phyloP scores from a whole-genome alignment of 176 grass and related monocot genomes.

The Stipa capillata region DNA sequence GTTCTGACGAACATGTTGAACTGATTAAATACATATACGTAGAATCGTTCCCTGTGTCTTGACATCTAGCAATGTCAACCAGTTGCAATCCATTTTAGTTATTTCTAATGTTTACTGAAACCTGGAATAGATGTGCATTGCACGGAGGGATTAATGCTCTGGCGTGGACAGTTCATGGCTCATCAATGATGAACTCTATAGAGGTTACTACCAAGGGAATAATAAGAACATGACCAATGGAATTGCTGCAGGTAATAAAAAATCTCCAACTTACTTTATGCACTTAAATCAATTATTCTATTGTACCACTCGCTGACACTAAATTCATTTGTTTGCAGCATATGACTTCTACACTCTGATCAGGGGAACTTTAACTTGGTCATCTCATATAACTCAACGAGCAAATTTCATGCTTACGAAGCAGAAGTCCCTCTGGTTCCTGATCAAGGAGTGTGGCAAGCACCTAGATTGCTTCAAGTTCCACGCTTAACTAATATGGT shows the following conservation, averaged over 20 bases:
- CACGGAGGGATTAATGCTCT: slow-evolving; percentile 38
- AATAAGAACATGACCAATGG: slow-evolving; percentile 8
- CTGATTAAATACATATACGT: no score
- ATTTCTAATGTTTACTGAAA: neutral
- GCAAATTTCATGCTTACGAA: neutral
- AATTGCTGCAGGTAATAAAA: slow-evolving; percentile 39
- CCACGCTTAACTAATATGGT: slow-evolving; percentile 44
- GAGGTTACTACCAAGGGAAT: slow-evolving; percentile 22
- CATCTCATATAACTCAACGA: slow-evolving; percentile 41
- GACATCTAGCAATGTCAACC: neutral
- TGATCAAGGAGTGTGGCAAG: neutral
- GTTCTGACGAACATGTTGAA: neutral
- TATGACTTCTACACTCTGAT: slow-evolving; percentile 49
- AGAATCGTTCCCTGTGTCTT: no score
- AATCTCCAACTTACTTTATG: neutral
- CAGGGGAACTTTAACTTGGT: slow-evolving; percentile 25
- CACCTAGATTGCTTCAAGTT: neutral
- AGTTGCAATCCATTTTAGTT: neutral
- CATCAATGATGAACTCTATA: slow-evolving; percentile 40
- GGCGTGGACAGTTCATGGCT: slow-evolving; percentile 19
- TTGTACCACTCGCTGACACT: neutral
- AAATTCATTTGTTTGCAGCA: slow-evolving; percentile 31
- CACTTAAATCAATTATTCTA: neutral
- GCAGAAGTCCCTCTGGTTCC: neutral
- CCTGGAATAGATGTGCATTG: slow-evolving; percentile 23